Evolutionary conservation across 169 alveolate genomes (phyloP), one percentile per base, ranked within the genome.

Genomic region (Cystoisospora suis): DNA sequence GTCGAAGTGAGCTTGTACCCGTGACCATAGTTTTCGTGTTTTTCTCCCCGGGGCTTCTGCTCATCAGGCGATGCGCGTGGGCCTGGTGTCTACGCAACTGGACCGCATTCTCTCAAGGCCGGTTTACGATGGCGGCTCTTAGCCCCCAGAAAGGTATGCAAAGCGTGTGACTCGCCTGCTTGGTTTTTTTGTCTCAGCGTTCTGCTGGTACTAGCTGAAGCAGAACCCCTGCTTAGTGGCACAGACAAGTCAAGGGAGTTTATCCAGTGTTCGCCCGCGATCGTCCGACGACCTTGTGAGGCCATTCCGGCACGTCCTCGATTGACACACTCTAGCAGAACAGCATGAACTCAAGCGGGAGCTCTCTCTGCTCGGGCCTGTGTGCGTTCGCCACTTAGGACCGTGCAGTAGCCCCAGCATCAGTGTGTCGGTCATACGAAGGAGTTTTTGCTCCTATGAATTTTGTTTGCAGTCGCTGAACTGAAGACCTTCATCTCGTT

Each of bases 401-500:
- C 45, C 45, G 44, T 46, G 80, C 17, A 20, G 80, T 20, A 15
- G 29, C 80, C 38, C 49, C 15, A 69, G 80, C 80, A n/a, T n/a
- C n/a, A n/a, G n/a, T n/a, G n/a, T 29, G 12, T 20, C 38, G 80
- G 29, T 53, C 29, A 12, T 23, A 23, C 65, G 65, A 53, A 53
- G 12, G 65, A 12, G 65, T 23, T 53, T 12, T 53, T 23, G 65
- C 65, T n/a, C n/a, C n/a, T n/a, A n/a, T n/a, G n/a, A n/a, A n/a
- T n/a, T n/a, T n/a, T n/a, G n/a, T 15, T 38, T 77, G 70, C 92
- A 94, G 96, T 94, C 61, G 86, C 90, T 34, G 95, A 94, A 44
- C 69, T 94, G 91, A 93, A 94, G 94, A 89, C 93, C 46, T 94
- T 94, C 86, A 93, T 94, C n/a, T 59, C 94, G 20, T 49, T 59